Percentiles rank a stretch among this genome's conserved stretches.
phyloP scores from a whole-genome alignment of 1,284 basidiomycete species.

The Neolentinus lepideus region DNA sequence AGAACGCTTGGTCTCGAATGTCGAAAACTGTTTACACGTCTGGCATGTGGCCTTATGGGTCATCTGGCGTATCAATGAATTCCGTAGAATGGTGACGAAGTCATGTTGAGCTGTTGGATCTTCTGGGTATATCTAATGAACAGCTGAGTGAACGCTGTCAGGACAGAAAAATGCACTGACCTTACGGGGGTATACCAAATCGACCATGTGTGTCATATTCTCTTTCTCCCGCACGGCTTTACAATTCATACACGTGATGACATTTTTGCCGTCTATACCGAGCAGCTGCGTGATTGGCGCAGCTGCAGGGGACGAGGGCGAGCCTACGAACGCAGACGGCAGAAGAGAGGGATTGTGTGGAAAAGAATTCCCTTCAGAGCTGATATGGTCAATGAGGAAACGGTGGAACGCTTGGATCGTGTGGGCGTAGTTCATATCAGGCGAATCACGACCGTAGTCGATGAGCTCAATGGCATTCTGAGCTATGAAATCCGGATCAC shows the following conservation, averaged over 20 bases:
- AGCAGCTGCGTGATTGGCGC: constrained; percentile 77
- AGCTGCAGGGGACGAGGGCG: constrained; percentile 30
- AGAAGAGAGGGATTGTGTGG: constrained; percentile 53
- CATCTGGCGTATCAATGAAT: constrained; percentile 77
- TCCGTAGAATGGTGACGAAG: constrained; percentile 68
- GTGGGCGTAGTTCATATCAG: constrained; percentile 72
- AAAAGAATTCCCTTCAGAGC: constrained; percentile 59
- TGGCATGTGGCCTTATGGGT: constrained; percentile 84
- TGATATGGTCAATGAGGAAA: constrained; percentile 82
- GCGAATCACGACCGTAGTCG: constrained; percentile 76
- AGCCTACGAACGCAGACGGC: constrained; percentile 22
- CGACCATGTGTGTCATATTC: constrained; percentile 75
- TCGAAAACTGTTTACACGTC: constrained; percentile 72
- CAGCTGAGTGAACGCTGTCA: constrained; percentile 5
- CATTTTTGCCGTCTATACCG: constrained; percentile 69
- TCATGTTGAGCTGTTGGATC: constrained; percentile 42
- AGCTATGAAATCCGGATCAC: constrained; percentile 24
- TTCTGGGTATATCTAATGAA: constrained; percentile 35
- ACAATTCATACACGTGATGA: constrained; percentile 74
- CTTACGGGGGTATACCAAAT: constrained; percentile 83
- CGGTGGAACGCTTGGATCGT: constrained; percentile 95
- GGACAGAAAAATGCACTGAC: constrained; percentile 28
- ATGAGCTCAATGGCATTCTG: constrained; percentile 85
- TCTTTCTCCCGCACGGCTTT: constrained; percentile 66
- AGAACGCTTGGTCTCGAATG: constrained; percentile 67